These are phyloP conservation scores for Candida buenavistaensis DNA, from an alignment of 1,139 yeast genomes.

Conservation along the genomic window DNA sequence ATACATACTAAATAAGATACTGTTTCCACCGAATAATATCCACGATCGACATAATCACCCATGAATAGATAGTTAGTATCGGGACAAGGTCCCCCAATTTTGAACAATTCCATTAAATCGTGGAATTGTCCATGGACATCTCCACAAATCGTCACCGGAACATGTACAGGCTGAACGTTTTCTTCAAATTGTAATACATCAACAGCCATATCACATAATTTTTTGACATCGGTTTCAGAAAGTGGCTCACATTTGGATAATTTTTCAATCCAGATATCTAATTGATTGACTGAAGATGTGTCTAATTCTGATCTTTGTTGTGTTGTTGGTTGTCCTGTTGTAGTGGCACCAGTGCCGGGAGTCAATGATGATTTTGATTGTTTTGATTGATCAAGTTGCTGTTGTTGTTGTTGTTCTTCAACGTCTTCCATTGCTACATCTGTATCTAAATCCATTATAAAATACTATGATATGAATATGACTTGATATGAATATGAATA, in stretches of 20 bases:
- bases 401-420: constrained; percentile 41
- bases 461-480: neutral
- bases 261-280: constrained; percentile 87
- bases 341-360: constrained; percentile 8
- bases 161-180: constrained; percentile 91
- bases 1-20: constrained; percentile 88
- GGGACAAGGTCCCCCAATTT: constrained; percentile 94
- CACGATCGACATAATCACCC: constrained; percentile 98
- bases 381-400: constrained; percentile 10
- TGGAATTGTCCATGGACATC: constrained; percentile 99
- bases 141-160: constrained; percentile 96
- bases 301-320: constrained; percentile 12
- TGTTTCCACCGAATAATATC: constrained; percentile 90
- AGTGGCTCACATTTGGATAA: constrained; percentile 80
- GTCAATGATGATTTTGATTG: constrained; percentile 5
- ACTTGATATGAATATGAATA: neutral
- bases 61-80: constrained; percentile 72
- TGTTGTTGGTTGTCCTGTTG: constrained; percentile 8
- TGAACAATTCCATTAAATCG: constrained; percentile 85
- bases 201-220: constrained; percentile 85
- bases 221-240: constrained; percentile 77
- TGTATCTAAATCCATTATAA: constrained; percentile 60
- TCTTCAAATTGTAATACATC: constrained; percentile 89
- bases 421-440: constrained; percentile 76
- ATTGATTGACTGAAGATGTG: constrained; percentile 49